Conservation (phyloP, 1,284 basidiomycete genomes). For the Pyrrhoderma noxium region DNA sequence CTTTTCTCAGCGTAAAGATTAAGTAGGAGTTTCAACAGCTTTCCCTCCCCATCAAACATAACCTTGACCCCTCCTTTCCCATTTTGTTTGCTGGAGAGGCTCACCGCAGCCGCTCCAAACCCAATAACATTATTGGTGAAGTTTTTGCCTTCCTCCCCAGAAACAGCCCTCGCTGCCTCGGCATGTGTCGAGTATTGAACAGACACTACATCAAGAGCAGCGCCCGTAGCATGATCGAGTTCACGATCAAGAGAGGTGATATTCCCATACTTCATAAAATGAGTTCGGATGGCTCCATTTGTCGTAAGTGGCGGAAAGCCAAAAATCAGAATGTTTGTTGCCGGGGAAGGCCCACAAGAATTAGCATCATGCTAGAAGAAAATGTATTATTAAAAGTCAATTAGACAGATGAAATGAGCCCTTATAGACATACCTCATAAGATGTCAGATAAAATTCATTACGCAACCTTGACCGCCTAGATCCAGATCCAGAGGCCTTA, state of each 20-base stretch:
- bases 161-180: constrained; percentile 57
- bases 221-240: constrained; percentile 74
- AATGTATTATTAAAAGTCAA: not conserved
- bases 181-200: constrained; percentile 60
- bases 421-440: constrained; percentile 52
- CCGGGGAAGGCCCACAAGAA: constrained; percentile 70
- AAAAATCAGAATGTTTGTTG: constrained; percentile 68
- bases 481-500: constrained; percentile 35
- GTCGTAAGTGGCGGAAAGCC: constrained; percentile 70
- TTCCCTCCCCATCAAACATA: constrained; percentile 57
- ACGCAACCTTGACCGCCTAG: constrained; percentile 23
- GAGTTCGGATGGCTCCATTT: constrained; percentile 55
- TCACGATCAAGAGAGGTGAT: constrained; percentile 73
- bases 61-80: constrained; percentile 34
- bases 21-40: constrained; percentile 49
- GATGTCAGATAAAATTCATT: constrained; percentile 41
- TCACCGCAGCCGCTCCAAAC: constrained; percentile 1
- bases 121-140: constrained; percentile 21
- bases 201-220: constrained; percentile 76
- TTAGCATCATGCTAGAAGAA: constrained; percentile 62
- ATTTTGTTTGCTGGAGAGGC: not conserved
- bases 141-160: constrained; percentile 51
- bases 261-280: constrained; percentile 63
- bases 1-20: constrained; percentile 52
- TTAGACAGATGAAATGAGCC: not conserved